Evolutionary conservation across 352 stramenopile genomes (phyloP).

Genomic region (Phytophthora idaei): DNA sequence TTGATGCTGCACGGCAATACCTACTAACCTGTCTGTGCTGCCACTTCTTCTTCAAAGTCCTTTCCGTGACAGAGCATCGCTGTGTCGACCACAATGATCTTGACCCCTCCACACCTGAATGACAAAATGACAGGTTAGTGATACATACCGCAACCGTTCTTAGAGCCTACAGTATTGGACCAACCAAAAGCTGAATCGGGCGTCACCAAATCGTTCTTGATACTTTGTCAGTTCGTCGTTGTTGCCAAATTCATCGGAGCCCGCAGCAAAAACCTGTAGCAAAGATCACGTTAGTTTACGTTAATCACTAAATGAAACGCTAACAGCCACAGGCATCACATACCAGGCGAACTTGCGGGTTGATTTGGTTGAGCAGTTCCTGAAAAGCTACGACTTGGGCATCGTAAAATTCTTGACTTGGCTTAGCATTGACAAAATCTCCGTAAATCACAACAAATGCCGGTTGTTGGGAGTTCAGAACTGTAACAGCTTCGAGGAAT

Average conservation of each 20-base stretch:
- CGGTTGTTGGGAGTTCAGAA: constrained; percentile 56
- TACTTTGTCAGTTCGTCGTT: constrained; percentile 39
- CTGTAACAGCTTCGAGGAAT: constrained; percentile 55
- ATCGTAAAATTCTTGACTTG: constrained; percentile 44
- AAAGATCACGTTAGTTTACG: constrained; percentile 4
- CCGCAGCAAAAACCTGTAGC: constrained; percentile 59
- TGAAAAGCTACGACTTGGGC: constrained; percentile 64
- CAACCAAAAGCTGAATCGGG: constrained; percentile 85
- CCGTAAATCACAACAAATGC: constrained; percentile 76
- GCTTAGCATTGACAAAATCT: constrained; percentile 54
- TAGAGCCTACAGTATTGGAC: not conserved
- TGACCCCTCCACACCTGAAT: constrained; percentile 77
- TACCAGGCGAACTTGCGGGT: constrained; percentile 64
- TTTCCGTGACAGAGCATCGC: constrained; percentile 39
- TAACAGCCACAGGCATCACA: not conserved
- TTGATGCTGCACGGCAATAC: not conserved
- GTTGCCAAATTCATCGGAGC: constrained; percentile 28
- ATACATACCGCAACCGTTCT: not conserved
- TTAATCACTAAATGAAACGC: not conserved
- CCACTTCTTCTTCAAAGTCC: constrained; percentile 36
- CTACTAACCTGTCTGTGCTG: constrained; percentile 60
- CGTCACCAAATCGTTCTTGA: constrained; percentile 61
- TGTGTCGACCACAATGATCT: constrained; percentile 80
- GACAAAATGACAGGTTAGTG: constrained; percentile 2
- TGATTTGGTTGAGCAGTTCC: constrained; percentile 65